A percentile compares a stretch with the other conserved stretches of the same genome.
Conservation (phyloP, 257 asterid genomes). For the Solanum tacnaense region DNA sequence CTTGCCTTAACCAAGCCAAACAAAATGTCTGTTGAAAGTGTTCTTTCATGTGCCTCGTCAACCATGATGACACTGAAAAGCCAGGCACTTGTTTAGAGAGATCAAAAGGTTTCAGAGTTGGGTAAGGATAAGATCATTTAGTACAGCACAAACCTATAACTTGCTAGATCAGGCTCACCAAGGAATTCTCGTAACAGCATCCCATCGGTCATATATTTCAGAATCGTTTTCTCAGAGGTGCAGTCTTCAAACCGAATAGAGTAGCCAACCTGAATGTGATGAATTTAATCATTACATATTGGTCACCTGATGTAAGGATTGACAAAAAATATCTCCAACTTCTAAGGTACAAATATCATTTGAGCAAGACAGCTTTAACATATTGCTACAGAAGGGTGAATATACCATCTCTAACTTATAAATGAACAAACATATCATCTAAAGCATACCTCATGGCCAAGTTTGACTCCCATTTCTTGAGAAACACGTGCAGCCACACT, state of each 20-base stretch:
- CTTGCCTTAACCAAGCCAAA: slow-evolving; percentile 89
- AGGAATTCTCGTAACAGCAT: slow-evolving; percentile 87
- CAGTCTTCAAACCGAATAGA: slow-evolving; percentile 97
- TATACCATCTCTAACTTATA: background rate
- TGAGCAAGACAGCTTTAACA: background rate
- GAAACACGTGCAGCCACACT: slow-evolving; percentile 98
- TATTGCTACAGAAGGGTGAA: background rate
- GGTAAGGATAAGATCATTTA: background rate
- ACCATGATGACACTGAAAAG: slow-evolving; percentile 82
- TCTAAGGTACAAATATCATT: background rate
- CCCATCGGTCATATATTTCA: slow-evolving; percentile 94
- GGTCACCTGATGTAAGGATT: background rate
- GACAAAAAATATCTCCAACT: background rate
- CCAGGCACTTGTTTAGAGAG: background rate
- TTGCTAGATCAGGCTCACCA: slow-evolving; percentile 91
- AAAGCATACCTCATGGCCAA: slow-evolving; percentile 85
- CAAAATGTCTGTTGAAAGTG: slow-evolving; percentile 80
- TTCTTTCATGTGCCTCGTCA: slow-evolving; percentile 96
- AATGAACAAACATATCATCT: background rate
- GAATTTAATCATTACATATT: background rate
- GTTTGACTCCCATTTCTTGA: slow-evolving; percentile 97
- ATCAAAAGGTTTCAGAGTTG: background rate
- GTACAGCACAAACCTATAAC: slow-evolving; percentile 51
- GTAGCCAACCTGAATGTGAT: slow-evolving; percentile 58
- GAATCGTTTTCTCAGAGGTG: slow-evolving; percentile 73